These are phyloP conservation scores for Fusarium domesticum DNA, from an alignment of 2,329 filamentous ascomycete genomes.

Conservation along the genomic window DNA sequence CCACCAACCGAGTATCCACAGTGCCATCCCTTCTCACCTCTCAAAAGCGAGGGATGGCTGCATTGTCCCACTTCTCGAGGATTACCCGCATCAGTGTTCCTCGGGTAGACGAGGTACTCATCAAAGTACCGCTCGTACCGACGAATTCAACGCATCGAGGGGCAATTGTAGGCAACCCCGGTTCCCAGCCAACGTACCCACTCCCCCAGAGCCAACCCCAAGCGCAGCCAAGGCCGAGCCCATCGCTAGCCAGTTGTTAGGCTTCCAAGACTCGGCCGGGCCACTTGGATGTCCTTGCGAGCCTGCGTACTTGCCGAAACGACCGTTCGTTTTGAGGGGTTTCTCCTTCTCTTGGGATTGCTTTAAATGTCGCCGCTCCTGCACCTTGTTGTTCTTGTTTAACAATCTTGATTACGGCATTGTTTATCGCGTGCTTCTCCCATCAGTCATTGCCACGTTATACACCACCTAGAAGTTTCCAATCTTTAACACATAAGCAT, in stretches of 20 bases:
- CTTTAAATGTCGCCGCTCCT: conserved; percentile 21
- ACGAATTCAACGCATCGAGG: not conserved
- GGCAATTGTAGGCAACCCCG: conserved; percentile 1
- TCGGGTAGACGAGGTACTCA: not conserved
- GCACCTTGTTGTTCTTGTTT: conserved; percentile 8
- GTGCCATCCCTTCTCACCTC: not conserved
- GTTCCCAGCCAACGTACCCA: conserved; percentile 16
- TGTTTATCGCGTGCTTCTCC: not conserved
- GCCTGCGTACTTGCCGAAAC: conserved; percentile 19
- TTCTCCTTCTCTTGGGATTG: conserved; percentile 23
- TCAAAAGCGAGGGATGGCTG: not conserved
- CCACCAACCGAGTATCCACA: no score
- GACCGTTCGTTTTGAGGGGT: conserved; percentile 27
- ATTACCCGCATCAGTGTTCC: not conserved
- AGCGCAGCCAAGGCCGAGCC: not conserved
- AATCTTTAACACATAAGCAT: no score
- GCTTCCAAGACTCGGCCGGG: conserved; percentile 22
- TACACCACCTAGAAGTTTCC: no score
- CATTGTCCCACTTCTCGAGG: not conserved
- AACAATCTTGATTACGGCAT: conserved; percentile 12
- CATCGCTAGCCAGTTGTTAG: conserved; percentile 9
- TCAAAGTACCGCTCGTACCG: not conserved
- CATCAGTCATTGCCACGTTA: no score
- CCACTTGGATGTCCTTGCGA: conserved; percentile 16
- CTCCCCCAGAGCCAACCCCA: no score